Base-by-base conservation (phyloP, 768 basidiomycete genomes). In the Auriscalpium orientale region DNA sequence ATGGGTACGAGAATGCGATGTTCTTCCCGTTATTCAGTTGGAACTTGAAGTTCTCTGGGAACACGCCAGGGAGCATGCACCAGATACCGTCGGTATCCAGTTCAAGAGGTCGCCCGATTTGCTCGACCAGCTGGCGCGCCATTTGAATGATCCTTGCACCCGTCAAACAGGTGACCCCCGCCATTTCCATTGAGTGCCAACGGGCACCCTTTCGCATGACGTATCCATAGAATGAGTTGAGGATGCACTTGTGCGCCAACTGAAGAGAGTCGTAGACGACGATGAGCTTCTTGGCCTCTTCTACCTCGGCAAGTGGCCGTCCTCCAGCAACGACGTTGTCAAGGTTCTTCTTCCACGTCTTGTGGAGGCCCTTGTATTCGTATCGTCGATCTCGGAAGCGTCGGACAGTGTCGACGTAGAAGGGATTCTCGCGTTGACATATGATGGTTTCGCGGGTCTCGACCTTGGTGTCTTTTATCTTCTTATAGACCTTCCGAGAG, bases 131-230 rank as follows among this genome's bases (percentile, higher is more conserved):
- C 56, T 94, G 87, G 38, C 97, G 84, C 13, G 97, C 95, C 92
- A 99, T 95, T 69, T 99, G 95, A 63, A 99, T 98, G 74, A 99
- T 98, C 7, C 84, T 91, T 18, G 97, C 94, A 43, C 97, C 97
- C 0, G 97, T 98, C 52, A 98, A 76, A 72, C 97, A 99, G 11
- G 97, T 98, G 59, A 99, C 98, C 8, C 97, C 97, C 1, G 97
- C 97, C 97, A 99, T 99, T 75, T 99, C 97, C 97, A 99, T 98
- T 33, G 95, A 98, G 70, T 98, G 95, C 97, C 97, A 99, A 34
- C 97, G 78, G 16, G 97, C 97, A 52, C 97, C 97, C 68, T 99
- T 98, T 43, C 97, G 85, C 97, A 98, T 98, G 68, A 99, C 95
- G 64, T 99, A 99, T 37, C 97, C 97, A 67, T 99, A 99, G 79